Evolutionary conservation across 768 basidiomycete genomes (phyloP).

Genomic region (Termitomyces sp.): DNA sequence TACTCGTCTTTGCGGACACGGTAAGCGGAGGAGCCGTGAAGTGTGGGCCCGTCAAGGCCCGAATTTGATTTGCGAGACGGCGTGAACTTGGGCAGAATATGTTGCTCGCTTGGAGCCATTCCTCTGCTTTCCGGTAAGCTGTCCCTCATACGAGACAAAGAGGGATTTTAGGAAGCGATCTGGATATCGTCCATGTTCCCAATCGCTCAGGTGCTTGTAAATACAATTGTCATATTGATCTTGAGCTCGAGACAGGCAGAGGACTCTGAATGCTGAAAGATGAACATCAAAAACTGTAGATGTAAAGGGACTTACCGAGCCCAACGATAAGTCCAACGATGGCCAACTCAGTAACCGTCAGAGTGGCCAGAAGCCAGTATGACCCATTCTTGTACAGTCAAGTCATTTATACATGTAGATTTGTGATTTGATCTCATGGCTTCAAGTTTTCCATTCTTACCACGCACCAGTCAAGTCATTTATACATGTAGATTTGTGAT

Average conservation of each 20-base stretch:
- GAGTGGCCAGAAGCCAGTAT: no score
- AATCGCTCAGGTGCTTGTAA: no score
- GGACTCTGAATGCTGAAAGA: no score
- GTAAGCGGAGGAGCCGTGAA: conserved; percentile 23
- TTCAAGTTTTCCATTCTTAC: conserved; percentile 37
- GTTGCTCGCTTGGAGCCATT: conserved; percentile 20
- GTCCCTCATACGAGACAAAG: conserved; percentile 23
- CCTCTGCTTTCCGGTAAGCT: conserved; percentile 15
- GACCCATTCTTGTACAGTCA: no score
- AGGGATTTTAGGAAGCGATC: conserved; percentile 21
- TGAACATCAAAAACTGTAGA: no score
- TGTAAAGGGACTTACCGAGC: no score
- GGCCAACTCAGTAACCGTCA: no score
- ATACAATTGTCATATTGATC: no score
- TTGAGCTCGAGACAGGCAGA: no score
- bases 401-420: background rate
- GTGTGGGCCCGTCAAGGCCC: conserved; percentile 24
- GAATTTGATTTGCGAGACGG: conserved; percentile 11
- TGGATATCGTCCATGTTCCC: conserved; percentile 28
- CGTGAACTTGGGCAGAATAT: conserved; percentile 14
- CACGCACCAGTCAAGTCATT: no score
- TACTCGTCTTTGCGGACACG: conserved; percentile 37
- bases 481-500: no score
- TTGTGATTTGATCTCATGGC: conserved; percentile 13
- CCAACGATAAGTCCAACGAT: no score